These are phyloP conservation scores for Rhododendron simsii DNA, from an alignment of 148 eudicot genomes.

Conservation along the genomic window DNA sequence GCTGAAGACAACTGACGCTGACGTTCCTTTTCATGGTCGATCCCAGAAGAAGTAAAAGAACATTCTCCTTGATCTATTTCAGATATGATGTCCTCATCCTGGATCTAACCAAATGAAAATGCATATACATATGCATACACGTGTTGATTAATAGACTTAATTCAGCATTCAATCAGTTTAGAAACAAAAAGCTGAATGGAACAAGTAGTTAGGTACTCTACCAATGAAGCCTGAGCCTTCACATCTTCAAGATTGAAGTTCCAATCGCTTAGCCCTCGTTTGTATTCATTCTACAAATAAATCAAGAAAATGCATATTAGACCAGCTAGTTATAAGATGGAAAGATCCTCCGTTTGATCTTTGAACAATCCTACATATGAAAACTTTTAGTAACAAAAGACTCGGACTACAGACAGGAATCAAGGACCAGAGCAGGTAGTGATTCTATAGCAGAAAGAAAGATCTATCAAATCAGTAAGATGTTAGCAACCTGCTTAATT, in stretches of 20 bases:
- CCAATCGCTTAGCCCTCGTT: constrained; percentile 93
- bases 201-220: constrained; percentile 15
- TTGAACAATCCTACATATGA: neutral
- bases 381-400: too few species aligned
- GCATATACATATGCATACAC: too few species aligned
- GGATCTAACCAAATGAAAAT: constrained; percentile 37
- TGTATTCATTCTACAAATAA: constrained; percentile 64
- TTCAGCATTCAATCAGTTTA: too few species aligned
- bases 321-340: neutral
- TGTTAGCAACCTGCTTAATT: too few species aligned
- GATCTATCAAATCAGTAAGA: too few species aligned
- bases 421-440: too few species aligned
- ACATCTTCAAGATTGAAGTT: constrained; percentile 84
- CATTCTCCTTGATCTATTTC: constrained; percentile 57
- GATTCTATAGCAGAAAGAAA: too few species aligned
- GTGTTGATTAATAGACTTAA: neutral
- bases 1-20: constrained; percentile 36
- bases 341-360: neutral
- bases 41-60: constrained; percentile 11
- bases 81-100: constrained; percentile 56
- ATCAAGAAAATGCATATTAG: neutral
- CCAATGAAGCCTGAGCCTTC: constrained; percentile 91
- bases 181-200: too few species aligned
- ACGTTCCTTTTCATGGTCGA: constrained; percentile 26
- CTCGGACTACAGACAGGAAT: too few species aligned